Evolutionary conservation across 805 yeast species (phyloP), one percentile per base, ranked within the genome.

Genomic region (Helenozyma baotianmanensis): DNA sequence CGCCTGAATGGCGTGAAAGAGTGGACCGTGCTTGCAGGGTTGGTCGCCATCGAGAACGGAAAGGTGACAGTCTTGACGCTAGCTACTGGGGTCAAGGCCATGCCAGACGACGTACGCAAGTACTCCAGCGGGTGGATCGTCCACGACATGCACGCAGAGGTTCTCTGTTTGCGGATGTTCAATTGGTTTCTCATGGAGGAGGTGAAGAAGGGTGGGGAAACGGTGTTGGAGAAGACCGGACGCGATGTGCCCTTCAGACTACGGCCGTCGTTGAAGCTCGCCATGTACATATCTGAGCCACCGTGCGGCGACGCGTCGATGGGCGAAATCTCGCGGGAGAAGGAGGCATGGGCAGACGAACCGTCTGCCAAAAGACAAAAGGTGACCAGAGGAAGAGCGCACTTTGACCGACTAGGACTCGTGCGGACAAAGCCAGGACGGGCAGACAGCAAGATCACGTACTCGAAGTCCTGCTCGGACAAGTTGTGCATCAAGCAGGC

Each of bases 361-460:
- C 36, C 40, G 4, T 33, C 28, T 11, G 14, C 35, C 15, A 48
- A 51, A 41, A 44, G 27, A 18, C 36, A 29, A 23, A 40, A 38
- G 13, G 8, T 48, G 2, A 30, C 42, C 3, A 53, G 95, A 47
- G 97, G 97, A 0, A 56, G 95, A 24, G 72, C 71, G 22, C 64
- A 75, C 51, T 80, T 75, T 43, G 60, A 58, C 11, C 47, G 58
- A 13, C 56, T 69, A 2, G 95, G 96, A 0, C 56, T 63, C 7
- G 88, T 90, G 1, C 66, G 98, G 41, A 89, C 97, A 0, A 90
- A 92, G 51, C 98, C 97, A 0, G 98, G 98, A 2, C 57, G 97
- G 31, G 54, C 67, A 18, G 97, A 92, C 52, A 82, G 96, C 2
- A 70, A 72, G 2, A 42, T 77, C 4, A 74, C 95, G 0, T 56